These are phyloP conservation scores for Cutaneotrichosporon cutaneum DNA, from an alignment of 1,284 basidiomycete species.

Conservation along the genomic window DNA sequence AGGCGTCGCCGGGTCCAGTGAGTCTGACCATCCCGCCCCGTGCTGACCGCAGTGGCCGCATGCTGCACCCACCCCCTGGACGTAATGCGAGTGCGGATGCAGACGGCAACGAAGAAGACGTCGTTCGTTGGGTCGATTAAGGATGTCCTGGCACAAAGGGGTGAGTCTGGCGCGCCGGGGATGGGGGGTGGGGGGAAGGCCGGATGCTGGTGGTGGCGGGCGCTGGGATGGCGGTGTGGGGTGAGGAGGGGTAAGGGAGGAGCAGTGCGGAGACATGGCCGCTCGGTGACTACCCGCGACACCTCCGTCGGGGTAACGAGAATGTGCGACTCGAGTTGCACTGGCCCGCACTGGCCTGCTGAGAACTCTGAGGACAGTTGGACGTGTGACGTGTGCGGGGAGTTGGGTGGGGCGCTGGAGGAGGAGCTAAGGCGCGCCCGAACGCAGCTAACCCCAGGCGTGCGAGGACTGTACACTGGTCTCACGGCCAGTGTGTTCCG, in stretches of 20 bases:
- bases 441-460: slow-evolving; percentile 28
- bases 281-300: slow-evolving; percentile 4
- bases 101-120: slow-evolving; percentile 42
- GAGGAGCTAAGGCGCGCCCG: no score
- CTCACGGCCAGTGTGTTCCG: slow-evolving; percentile 51
- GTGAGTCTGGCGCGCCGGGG: slow-evolving; percentile 24
- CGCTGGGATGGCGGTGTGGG: neutral
- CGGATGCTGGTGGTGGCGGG: no score
- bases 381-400: no score
- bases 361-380: no score
- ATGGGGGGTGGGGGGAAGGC: neutral
- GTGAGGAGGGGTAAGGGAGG: neutral
- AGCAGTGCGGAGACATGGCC: neutral
- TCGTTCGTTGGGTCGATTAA: slow-evolving; percentile 36
- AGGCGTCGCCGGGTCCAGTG: slow-evolving; percentile 67
- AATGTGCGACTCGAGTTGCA: neutral
- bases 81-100: slow-evolving; percentile 73
- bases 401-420: no score
- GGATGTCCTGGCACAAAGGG: slow-evolving; percentile 36
- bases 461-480: slow-evolving; percentile 51
- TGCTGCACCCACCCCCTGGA: slow-evolving; percentile 82
- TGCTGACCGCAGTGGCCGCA: slow-evolving; percentile 66
- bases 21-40: slow-evolving; percentile 40
- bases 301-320: neutral
- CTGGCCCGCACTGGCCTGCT: neutral